phyloP scores from a whole-genome alignment of 768 basidiomycete species.

The Plicaturopsis crispa region DNA sequence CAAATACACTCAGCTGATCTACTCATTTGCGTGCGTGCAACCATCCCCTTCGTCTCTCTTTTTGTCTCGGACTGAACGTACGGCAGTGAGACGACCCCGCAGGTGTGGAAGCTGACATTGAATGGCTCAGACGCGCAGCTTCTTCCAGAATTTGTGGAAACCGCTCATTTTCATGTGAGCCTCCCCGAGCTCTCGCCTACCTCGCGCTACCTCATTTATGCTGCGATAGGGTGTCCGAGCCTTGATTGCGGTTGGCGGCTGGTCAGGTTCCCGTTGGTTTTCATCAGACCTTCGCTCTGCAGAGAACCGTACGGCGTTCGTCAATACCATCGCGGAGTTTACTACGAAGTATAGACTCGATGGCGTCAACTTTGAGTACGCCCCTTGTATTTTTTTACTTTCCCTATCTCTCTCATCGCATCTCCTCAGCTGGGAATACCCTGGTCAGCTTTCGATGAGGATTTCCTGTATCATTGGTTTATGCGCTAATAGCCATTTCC shows the following conservation, averaged over 20 bases:
- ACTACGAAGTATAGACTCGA: constrained; percentile 44
- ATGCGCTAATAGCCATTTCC: no score
- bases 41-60: background rate
- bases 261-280: constrained; percentile 57
- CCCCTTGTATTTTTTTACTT: background rate
- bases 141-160: constrained; percentile 49
- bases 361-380: constrained; percentile 43
- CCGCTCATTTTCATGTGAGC: constrained; percentile 29
- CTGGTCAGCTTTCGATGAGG: no score
- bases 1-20: constrained; percentile 61
- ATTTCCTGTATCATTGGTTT: no score
- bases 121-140: constrained; percentile 38
- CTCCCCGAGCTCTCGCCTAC: background rate
- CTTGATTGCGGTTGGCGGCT: constrained; percentile 60
- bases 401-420: no score
- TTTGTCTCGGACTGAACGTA: background rate
- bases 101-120: constrained; percentile 13
- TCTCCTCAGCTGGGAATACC: constrained; percentile 76
- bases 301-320: constrained; percentile 53
- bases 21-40: constrained; percentile 56
- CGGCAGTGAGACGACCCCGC: constrained; percentile 2
- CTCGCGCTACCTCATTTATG: background rate
- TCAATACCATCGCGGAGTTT: constrained; percentile 44
- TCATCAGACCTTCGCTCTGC: constrained; percentile 52
- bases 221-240: constrained; percentile 43